Base-by-base conservation (phyloP, 1,284 basidiomycete genomes). In the Spongispora temasekensis region DNA sequence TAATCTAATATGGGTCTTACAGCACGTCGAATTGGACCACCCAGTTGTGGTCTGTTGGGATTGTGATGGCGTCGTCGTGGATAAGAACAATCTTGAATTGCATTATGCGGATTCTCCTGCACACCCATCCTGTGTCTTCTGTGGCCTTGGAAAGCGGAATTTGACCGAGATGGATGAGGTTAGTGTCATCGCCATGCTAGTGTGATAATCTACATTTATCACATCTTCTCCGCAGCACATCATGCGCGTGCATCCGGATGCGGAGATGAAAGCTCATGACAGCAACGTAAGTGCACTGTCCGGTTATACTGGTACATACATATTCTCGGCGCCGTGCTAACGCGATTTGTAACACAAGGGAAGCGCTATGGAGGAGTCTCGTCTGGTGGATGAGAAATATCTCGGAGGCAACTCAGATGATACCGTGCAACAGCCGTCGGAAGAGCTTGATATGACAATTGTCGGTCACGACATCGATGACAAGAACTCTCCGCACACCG, bases 1-100 rank as follows among this genome's bases (percentile, higher is more conserved):
- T 63, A 3, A 61, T 30, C 21, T 52, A 1, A 27, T 32, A 40
- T 35, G 10, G 60, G 1, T 54, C 53, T 12, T 3, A 40, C 46
- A 72, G 70, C 70, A 72, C 6, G 55, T 68, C 30, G 64, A 64
- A n/a, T 58, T 55, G 1, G 64, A 63, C 37, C 70, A 74, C 40
- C 67, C 70, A 1, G 64, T 60, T 19, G 63, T 75, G 15, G 70
- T 71, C 42, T 72, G 70, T 55, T 72, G 70, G 70, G 70, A 75
- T 27, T 72, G 70, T 40, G 68, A 62, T 35, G 72, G 70, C 5
- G 52, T 63, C 3, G 65, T 72, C 9, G 53, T 73, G 13, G 71
- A 72, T 7, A 64, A 31, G 17, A 55, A 42, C n/a, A 54, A 28
- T 56, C 65, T 72, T 30, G 68, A 64, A 12, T 52, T 46, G 32